Evolutionary conservation across 371 early-diverging fungal species (phyloP).

Genomic region (Mucor ambiguus): DNA sequence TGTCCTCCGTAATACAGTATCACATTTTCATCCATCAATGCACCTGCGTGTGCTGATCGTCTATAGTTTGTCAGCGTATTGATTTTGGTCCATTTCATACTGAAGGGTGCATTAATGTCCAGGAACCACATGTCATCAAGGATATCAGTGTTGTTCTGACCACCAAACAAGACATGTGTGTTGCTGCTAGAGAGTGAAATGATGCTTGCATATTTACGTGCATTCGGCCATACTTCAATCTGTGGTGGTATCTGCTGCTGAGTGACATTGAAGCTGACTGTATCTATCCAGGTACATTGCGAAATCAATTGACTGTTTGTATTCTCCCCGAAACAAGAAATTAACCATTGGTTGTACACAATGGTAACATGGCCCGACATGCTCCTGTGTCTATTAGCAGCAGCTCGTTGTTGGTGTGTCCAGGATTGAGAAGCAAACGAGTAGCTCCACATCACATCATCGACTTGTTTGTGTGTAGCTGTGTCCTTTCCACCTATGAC

Average conservation of each 20-base stretch:
- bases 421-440: slow-evolving; percentile 5
- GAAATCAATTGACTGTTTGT: not conserved
- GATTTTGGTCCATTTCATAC: slow-evolving; percentile 20
- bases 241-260: not conserved
- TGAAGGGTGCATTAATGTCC: slow-evolving; percentile 5
- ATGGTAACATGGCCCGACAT: slow-evolving; percentile 26
- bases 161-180: slow-evolving; percentile 23
- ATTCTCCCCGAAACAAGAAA: slow-evolving; percentile 32
- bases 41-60: slow-evolving; percentile 21
- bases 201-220: slow-evolving; percentile 24
- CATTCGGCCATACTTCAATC: slow-evolving; percentile 10
- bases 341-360: slow-evolving; percentile 19
- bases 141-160: slow-evolving; percentile 7
- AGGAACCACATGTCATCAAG: slow-evolving; percentile 31
- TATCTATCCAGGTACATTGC: slow-evolving; percentile 18
- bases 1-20: slow-evolving; percentile 25
- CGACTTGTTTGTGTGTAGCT: not conserved
- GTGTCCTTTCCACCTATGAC: slow-evolving; percentile 14
- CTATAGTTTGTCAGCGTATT: not conserved
- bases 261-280: not conserved
- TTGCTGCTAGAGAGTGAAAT: not conserved
- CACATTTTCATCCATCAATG: slow-evolving; percentile 6
- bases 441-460: slow-evolving; percentile 11
- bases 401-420: not conserved
- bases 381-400: not conserved